Evolutionary conservation across 2,329 filamentous ascomycete species (phyloP).

Genomic region (Fusarium oligoseptatum): DNA sequence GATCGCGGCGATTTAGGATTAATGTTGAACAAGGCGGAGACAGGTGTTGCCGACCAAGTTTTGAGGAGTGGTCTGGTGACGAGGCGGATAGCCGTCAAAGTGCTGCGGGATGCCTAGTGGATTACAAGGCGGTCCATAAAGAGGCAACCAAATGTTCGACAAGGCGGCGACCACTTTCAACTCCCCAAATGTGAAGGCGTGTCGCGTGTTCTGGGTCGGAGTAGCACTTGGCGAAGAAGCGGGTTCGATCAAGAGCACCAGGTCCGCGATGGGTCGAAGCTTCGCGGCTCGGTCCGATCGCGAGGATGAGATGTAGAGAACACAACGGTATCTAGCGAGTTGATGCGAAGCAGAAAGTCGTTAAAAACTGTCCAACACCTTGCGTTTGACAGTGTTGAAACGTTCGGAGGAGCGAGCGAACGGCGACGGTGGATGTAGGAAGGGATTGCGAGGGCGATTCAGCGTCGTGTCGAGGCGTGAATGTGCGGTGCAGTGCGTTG

Average conservation of each 20-base stretch:
- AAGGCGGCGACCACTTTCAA: constrained; percentile 31
- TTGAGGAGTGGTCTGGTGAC: constrained; percentile 15
- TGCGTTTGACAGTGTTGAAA: constrained; percentile 22
- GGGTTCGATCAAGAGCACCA: constrained; percentile 14
- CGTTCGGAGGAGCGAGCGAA: constrained; percentile 18
- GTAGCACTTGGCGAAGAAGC: constrained; percentile 1
- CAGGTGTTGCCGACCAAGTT: background rate
- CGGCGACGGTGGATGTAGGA: constrained; percentile 6
- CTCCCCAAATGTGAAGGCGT: constrained; percentile 16
- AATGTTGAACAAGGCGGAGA: constrained; percentile 11
- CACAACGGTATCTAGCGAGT: constrained; percentile 21
- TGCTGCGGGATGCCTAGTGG: constrained; percentile 50
- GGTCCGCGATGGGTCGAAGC: constrained; percentile 23
- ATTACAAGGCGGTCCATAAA: constrained; percentile 51
- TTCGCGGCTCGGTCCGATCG: constrained; percentile 23
- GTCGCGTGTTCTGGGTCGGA: constrained; percentile 30
- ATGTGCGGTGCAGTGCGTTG: background rate
- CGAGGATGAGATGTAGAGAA: constrained; percentile 9
- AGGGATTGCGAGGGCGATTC: constrained; percentile 35
- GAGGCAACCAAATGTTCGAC: constrained; percentile 41
- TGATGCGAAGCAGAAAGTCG: constrained; percentile 27
- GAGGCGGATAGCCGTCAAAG: constrained; percentile 38
- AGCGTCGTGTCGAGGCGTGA: constrained; percentile 27
- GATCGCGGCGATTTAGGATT: constrained; percentile 19
- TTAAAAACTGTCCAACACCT: constrained; percentile 32